These are phyloP conservation scores for Calonectria pseudoturangicola DNA, from an alignment of 2,329 filamentous ascomycete genomes.

Conservation along the genomic window DNA sequence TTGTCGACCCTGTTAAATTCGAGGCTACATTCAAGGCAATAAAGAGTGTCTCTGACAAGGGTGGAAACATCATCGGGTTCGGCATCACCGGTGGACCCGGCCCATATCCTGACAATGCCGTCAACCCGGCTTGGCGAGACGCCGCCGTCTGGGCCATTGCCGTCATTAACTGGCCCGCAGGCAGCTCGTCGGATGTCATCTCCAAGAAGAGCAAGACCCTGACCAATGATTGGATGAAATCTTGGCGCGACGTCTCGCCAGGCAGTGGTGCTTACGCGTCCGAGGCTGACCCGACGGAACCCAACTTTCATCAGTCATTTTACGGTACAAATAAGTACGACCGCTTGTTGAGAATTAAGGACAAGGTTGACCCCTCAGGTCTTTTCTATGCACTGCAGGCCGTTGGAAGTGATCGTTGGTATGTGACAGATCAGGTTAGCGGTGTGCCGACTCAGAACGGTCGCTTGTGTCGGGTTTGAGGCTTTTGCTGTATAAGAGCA, in stretches of 20 bases:
- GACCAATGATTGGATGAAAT: slow-evolving; percentile 53
- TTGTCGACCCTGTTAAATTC: slow-evolving; percentile 52
- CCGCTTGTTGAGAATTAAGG: slow-evolving; percentile 47
- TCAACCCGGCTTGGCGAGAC: slow-evolving; percentile 70
- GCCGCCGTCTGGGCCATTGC: slow-evolving; percentile 62
- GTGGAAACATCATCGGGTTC: slow-evolving; percentile 64
- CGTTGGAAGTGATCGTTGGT: slow-evolving; percentile 50
- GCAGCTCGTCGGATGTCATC: slow-evolving; percentile 41
- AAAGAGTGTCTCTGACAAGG: slow-evolving; percentile 62
- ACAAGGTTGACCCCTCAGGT: slow-evolving; percentile 44
- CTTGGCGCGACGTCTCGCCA: slow-evolving; percentile 50
- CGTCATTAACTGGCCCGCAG: slow-evolving; percentile 56
- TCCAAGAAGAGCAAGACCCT: slow-evolving; percentile 45
- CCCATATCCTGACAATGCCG: slow-evolving; percentile 61
- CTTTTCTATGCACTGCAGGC: slow-evolving; percentile 49
- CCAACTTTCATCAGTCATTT: slow-evolving; percentile 50
- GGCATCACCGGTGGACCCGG: slow-evolving; percentile 59
- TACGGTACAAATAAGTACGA: slow-evolving; percentile 48
- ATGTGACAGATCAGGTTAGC: slow-evolving; percentile 44
- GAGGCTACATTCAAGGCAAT: slow-evolving; percentile 60
- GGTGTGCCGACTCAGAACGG: slow-evolving; percentile 52
- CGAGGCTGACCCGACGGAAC: slow-evolving; percentile 49
- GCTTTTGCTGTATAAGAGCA: neutral
- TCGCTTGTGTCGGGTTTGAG: slow-evolving; percentile 43
- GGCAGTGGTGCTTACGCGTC: slow-evolving; percentile 48